Conservation (phyloP, 331 rosid genomes). For the Phaseolus coccineus region DNA sequence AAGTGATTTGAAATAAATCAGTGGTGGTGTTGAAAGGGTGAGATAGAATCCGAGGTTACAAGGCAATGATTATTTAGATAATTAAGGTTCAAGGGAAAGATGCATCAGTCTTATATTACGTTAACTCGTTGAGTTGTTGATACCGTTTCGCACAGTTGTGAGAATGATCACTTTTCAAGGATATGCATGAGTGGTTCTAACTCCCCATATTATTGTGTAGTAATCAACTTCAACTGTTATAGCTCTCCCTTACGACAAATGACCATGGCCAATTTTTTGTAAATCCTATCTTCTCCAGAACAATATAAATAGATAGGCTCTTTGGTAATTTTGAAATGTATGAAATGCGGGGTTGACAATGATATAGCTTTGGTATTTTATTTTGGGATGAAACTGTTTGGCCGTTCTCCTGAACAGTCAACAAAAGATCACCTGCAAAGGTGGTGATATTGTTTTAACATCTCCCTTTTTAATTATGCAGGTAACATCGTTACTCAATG, state of each 20-base stretch:
- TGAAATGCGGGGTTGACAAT: constrained; percentile 28
- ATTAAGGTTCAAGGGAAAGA: constrained; percentile 23
- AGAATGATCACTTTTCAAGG: constrained; percentile 24
- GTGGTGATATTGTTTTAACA: constrained; percentile 21
- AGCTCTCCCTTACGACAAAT: neutral
- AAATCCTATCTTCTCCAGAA: neutral
- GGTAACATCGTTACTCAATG: constrained; percentile 86
- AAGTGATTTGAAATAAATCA: constrained; percentile 23
- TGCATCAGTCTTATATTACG: neutral
- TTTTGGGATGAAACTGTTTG: constrained; percentile 22
- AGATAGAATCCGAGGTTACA: constrained; percentile 16
- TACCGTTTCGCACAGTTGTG: constrained; percentile 11
- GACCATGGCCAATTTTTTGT: neutral
- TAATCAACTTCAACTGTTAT: constrained; percentile 24
- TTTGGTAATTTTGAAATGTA: constrained; percentile 27
- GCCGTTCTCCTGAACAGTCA: constrained; percentile 17
- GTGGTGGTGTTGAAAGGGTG: neutral
- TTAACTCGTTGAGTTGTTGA: constrained; percentile 11
- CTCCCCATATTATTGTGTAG: neutral
- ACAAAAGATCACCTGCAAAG: neutral
- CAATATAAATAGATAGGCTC: constrained; percentile 23
- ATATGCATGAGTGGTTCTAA: neutral
- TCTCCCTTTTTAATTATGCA: constrained; percentile 46
- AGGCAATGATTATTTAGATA: neutral
- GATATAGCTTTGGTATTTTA: neutral